Conservation (phyloP, 176 grass and related monocot genomes). For the Metroxylon sagu region DNA sequence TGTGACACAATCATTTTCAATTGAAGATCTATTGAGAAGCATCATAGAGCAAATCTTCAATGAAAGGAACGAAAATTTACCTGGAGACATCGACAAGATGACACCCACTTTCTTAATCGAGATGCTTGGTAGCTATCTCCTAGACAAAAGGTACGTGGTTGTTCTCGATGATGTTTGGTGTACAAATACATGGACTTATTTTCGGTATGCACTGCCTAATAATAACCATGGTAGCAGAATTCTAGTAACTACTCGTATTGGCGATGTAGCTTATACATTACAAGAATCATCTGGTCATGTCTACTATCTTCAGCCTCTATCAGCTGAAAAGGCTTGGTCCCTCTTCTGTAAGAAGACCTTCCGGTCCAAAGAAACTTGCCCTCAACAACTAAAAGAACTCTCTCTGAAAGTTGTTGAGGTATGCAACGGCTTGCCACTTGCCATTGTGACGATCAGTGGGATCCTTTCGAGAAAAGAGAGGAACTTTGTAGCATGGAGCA, state of each 20-base stretch:
- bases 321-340: not conserved
- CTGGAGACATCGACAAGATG: too few relatives aligned
- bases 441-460: constrained; percentile 11
- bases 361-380: not conserved
- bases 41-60: too few relatives aligned
- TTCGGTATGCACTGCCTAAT: constrained; percentile 3
- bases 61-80: too few relatives aligned
- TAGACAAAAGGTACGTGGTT: too few relatives aligned
- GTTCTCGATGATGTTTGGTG: constrained; percentile 21
- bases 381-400: not conserved
- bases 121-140: constrained; percentile 11
- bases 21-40: too few relatives aligned
- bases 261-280: too few relatives aligned
- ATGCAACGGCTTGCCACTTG: too few relatives aligned
- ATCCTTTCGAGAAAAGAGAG: constrained; percentile 12
- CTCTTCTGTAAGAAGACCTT: constrained; percentile 3
- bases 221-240: constrained; percentile 8
- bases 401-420: not conserved
- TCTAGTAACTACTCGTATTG: not conserved
- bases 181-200: constrained; percentile 3
- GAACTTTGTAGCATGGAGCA: not conserved
- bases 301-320: not conserved
- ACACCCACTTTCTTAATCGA: too few relatives aligned
- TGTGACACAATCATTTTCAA: too few relatives aligned
- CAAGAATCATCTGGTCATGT: not conserved